Base-by-base conservation (phyloP, 2,329 filamentous ascomycete genomes). In the Neobulgaria alba region DNA sequence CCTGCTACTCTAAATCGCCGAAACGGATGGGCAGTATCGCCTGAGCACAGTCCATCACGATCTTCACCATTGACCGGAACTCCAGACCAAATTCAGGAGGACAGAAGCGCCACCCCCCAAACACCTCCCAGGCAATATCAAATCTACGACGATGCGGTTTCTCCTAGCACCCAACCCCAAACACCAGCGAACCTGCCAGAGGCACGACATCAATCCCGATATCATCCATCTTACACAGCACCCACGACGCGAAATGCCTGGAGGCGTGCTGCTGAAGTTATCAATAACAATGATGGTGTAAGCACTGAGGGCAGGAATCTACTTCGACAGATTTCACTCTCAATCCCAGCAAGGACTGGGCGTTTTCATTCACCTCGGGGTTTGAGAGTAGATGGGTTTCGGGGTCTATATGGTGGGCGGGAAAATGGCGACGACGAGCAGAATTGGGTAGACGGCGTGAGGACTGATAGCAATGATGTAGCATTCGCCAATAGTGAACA, bases 181-280 rank as follows among this genome's bases (percentile, higher is more conserved):
- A 73, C 71, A 9, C 69, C 71, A 16, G 60, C 61, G 33, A 63
- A 71, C 40, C 51, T 73, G n/a, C 67, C 69, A 1, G 69, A 71
- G 53, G 61, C 66, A 35, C 64, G 67, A 9, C 69, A 71, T 46
- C 64, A 58, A 37, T 68, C 67, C 39, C 64, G 63, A 21, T 57
- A 67, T 23, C 55, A 59, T 10, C 64, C 63, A 9, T 57, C 65
- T 10, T 68, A 66, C 49, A 72, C 69, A 10, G 67, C 63, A 9
- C 67, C 69, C 10, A 50, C 55, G 14, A 43, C 41, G 7, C 39
- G 54, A 39, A 41, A 39, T 29, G 40, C 33, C 31, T 21, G 32
- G 20, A 42, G 41, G 15, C 34, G 16, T 32, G n/a, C 10, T 32
- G 10, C 17, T 17, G 12, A 12, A 23, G 10, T 12, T 20, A 29